phyloP scores from a whole-genome alignment of 768 basidiomycete genomes.

The Trametopsis cervina region DNA sequence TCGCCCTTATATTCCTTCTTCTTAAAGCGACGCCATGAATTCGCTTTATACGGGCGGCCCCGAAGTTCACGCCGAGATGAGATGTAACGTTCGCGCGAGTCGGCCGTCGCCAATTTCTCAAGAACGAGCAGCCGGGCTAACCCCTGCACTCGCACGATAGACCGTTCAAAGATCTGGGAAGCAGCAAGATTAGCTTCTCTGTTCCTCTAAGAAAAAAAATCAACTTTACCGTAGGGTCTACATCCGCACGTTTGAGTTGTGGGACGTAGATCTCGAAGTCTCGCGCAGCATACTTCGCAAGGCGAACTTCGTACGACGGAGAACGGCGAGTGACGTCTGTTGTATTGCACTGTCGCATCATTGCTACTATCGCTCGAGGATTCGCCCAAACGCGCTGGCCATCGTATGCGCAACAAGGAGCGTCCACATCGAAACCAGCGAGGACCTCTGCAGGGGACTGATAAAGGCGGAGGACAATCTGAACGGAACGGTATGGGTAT shows the following conservation, averaged over 20 bases:
- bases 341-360: constrained; percentile 63
- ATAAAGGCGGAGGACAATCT: constrained; percentile 61
- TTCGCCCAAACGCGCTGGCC: constrained; percentile 52
- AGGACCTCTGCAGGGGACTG: constrained; percentile 57
- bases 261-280: constrained; percentile 55
- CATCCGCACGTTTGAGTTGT: constrained; percentile 37
- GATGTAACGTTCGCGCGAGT: constrained; percentile 40
- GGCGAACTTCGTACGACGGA: constrained; percentile 57
- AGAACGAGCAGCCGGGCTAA: constrained; percentile 56
- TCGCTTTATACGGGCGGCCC: constrained; percentile 33
- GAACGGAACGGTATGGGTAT: constrained; percentile 62
- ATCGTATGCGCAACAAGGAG: constrained; percentile 52
- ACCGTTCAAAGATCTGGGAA: constrained; percentile 51
- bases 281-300: constrained; percentile 49
- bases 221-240: constrained; percentile 52
- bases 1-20: constrained; percentile 47
- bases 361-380: constrained; percentile 50
- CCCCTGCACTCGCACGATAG: constrained; percentile 48
- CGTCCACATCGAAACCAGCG: constrained; percentile 63
- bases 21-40: constrained; percentile 23
- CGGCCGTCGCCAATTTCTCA: constrained; percentile 44
- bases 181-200: neutral
- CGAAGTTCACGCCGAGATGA: constrained; percentile 42
- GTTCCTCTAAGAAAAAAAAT: neutral
- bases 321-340: constrained; percentile 58